A percentile compares a stretch with the other conserved stretches of the same genome.
These are phyloP conservation scores for Cutaneotrichosporon dermatis DNA, from an alignment of 1,284 basidiomycete genomes.

Conservation along the genomic window DNA sequence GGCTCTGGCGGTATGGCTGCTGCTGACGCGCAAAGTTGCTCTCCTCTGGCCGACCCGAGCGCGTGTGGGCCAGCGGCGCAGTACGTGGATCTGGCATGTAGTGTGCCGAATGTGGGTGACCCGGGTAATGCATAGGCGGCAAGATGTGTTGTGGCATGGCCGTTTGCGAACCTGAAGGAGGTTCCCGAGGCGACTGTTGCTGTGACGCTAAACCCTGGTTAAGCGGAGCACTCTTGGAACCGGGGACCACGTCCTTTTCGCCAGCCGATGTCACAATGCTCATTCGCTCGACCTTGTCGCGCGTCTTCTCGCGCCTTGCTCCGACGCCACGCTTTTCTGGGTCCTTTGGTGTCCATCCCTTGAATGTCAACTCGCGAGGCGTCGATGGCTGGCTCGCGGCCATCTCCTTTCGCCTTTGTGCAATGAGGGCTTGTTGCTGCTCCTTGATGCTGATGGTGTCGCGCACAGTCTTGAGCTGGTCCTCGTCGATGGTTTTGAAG, in stretches of 20 bases:
- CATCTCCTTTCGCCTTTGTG: constrained; percentile 35
- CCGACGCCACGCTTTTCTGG: constrained; percentile 34
- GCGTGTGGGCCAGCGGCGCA: constrained; percentile 28
- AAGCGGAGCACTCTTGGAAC: constrained; percentile 44
- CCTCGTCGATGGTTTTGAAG: constrained; percentile 41
- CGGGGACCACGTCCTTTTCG: constrained; percentile 39
- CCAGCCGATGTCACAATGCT: constrained; percentile 35
- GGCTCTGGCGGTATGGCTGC: constrained; percentile 22
- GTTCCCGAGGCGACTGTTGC: constrained; percentile 39
- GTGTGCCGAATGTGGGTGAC: constrained; percentile 20
- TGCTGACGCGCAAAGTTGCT: constrained; percentile 38
- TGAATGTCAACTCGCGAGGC: constrained; percentile 43
- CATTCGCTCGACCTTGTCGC: constrained; percentile 44
- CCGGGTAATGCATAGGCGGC: constrained; percentile 24
- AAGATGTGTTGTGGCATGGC: constrained; percentile 35
- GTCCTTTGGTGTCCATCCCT: constrained; percentile 43
- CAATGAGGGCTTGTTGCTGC: constrained; percentile 47
- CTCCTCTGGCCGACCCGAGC: constrained; percentile 26
- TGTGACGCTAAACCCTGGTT: constrained; percentile 39
- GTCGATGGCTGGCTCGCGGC: constrained; percentile 34
- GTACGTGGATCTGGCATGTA: constrained; percentile 35
- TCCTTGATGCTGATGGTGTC: constrained; percentile 46
- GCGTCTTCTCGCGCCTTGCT: constrained; percentile 41
- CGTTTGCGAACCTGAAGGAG: constrained; percentile 37
- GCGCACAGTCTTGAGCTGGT: constrained; percentile 45